phyloP scores from a whole-genome alignment of 2,329 filamentous ascomycete species.

The Botrytis sinoallii region DNA sequence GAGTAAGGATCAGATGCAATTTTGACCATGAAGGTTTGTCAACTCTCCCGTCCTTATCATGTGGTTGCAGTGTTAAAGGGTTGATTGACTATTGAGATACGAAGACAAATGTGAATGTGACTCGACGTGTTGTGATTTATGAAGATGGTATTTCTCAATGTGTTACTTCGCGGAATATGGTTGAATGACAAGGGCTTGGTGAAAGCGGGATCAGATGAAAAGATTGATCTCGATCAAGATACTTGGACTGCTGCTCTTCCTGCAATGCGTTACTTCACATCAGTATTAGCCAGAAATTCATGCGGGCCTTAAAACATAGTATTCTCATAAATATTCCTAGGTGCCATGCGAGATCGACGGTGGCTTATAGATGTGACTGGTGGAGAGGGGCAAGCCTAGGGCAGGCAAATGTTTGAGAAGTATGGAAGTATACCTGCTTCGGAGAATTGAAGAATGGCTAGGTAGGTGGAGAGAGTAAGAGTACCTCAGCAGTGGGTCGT shows the following conservation, averaged over 20 bases:
- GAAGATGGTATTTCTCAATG: background rate
- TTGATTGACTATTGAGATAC: background rate
- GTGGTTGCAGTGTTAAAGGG: background rate
- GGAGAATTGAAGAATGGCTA: background rate
- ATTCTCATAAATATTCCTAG: background rate
- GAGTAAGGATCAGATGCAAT: background rate
- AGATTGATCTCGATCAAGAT: background rate
- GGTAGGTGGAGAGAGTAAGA: background rate
- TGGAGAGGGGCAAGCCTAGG: constrained; percentile 8
- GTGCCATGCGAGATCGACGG: constrained; percentile 8
- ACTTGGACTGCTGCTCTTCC: background rate
- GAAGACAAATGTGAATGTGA: background rate
- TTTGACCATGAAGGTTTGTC: constrained; percentile 6
- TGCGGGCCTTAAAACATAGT: background rate
- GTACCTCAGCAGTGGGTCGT: constrained; percentile 2
- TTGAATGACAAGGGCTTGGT: background rate
- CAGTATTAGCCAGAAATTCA: constrained; percentile 13
- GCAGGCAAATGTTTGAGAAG: constrained; percentile 4
- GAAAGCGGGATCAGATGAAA: background rate
- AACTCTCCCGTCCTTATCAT: background rate
- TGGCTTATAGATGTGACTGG: background rate
- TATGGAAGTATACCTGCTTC: constrained; percentile 5
- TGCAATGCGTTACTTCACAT: constrained; percentile 16
- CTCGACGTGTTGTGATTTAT: background rate
- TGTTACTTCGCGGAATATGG: background rate